Percentiles rank a stretch among this genome's conserved stretches.
These are phyloP conservation scores for Neonectria ditissima DNA, from an alignment of 2,329 filamentous ascomycete species.

Conservation along the genomic window DNA sequence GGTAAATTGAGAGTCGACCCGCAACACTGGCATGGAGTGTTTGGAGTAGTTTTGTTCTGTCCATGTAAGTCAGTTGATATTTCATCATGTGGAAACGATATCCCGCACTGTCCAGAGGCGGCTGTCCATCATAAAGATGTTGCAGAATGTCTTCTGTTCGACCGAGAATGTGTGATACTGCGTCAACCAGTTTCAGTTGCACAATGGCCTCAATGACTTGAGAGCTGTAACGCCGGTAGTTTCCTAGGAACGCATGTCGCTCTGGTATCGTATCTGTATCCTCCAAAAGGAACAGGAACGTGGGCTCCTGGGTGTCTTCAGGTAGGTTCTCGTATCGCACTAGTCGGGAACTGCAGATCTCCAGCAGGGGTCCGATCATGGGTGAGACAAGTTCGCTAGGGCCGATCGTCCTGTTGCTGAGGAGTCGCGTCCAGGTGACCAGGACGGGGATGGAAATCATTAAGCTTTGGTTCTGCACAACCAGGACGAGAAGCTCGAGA, in stretches of 20 bases:
- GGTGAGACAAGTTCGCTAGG: constrained; percentile 69
- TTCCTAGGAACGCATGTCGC: constrained; percentile 92
- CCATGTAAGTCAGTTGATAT: constrained; percentile 7
- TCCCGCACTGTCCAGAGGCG: constrained; percentile 72
- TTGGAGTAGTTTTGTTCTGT: constrained; percentile 72
- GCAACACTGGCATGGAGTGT: constrained; percentile 77
- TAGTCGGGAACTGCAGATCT: constrained; percentile 84
- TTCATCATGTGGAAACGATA: background rate
- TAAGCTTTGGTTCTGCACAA: constrained; percentile 87
- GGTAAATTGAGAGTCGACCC: constrained; percentile 88
- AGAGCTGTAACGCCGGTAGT: constrained; percentile 91
- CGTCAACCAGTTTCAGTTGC: constrained; percentile 83
- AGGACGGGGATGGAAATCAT: constrained; percentile 94
- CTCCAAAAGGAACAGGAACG: constrained; percentile 85
- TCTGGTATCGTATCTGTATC: constrained; percentile 97
- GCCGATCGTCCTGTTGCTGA: constrained; percentile 78
- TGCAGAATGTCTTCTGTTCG: constrained; percentile 80
- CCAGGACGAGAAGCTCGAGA: constrained; percentile 80
- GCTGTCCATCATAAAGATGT: constrained; percentile 78
- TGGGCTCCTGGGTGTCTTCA: constrained; percentile 83
- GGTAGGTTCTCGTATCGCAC: constrained; percentile 90
- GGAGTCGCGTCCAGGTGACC: constrained; percentile 87
- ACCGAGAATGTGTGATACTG: constrained; percentile 86
- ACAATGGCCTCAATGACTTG: constrained; percentile 90
- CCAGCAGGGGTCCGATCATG: constrained; percentile 80